phyloP scores from a whole-genome alignment of 306 rosid genomes.

The Vigna reflexopilosa region DNA sequence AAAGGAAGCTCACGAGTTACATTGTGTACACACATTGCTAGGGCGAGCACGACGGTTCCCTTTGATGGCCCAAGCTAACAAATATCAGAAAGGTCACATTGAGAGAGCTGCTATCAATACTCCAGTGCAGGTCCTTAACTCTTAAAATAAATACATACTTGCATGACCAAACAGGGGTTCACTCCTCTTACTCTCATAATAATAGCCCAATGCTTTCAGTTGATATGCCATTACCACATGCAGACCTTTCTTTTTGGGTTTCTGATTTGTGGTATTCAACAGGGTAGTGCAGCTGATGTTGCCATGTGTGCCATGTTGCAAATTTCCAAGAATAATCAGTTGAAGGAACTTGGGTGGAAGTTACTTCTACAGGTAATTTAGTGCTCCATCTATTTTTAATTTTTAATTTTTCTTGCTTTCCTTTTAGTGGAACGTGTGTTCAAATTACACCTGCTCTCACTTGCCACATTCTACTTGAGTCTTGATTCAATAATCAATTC shows the following conservation, averaged over 20 bases:
- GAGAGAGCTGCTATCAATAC: slow-evolving; percentile 98
- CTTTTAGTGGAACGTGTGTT: neutral
- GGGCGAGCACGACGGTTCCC: slow-evolving; percentile 90
- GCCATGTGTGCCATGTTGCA: slow-evolving; percentile 99
- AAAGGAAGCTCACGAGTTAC: slow-evolving; percentile 60
- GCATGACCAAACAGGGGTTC: neutral
- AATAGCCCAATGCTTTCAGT: slow-evolving; percentile 2
- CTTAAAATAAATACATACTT: neutral
- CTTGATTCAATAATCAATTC: neutral
- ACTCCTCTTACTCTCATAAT: neutral
- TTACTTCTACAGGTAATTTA: slow-evolving; percentile 87
- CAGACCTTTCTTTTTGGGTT: slow-evolving; percentile 22
- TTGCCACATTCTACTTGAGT: neutral
- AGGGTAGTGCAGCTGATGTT: slow-evolving; percentile 99
- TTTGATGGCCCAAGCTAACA: slow-evolving; percentile 61
- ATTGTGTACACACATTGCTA: slow-evolving; percentile 77
- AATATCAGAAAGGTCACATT: slow-evolving; percentile 82
- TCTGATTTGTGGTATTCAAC: slow-evolving; percentile 55
- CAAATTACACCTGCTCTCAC: neutral
- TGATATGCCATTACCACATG: neutral
- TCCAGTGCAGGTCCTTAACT: slow-evolving; percentile 81
- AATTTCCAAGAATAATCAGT: slow-evolving; percentile 62
- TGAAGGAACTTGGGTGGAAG: slow-evolving; percentile 92
- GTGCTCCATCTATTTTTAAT: neutral
- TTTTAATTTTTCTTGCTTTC: neutral